Conservation (phyloP, 306 rosid genomes). For the Quercus parvula region DNA sequence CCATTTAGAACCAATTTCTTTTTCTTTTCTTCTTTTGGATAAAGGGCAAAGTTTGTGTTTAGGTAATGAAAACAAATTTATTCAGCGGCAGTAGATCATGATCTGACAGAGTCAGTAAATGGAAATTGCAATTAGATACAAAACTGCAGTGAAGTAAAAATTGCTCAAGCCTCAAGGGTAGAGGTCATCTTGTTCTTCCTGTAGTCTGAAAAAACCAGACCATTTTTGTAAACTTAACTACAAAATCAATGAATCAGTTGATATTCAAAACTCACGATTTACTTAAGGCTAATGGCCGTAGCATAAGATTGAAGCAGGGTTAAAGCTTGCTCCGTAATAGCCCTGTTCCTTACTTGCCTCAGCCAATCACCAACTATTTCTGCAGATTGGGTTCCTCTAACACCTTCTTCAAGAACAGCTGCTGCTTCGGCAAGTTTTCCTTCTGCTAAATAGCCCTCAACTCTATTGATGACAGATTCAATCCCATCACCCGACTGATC, state of each 20-base stretch:
- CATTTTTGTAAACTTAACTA: conserved; percentile 22
- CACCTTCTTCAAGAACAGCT: conserved; percentile 79
- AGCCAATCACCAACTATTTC: conserved; percentile 72
- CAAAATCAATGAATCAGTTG: conserved; percentile 23
- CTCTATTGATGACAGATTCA: conserved; percentile 78
- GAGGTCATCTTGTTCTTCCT: conserved; percentile 18
- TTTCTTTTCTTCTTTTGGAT: too few relatives aligned
- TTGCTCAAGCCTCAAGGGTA: conserved; percentile 23
- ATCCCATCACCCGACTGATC: conserved; percentile 81
- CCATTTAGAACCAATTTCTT: too few relatives aligned
- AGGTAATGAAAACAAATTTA: conserved; percentile 1
- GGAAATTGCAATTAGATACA: conserved; percentile 24
- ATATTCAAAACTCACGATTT: conserved; percentile 24
- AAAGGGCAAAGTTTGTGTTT: not conserved
- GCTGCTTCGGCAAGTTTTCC: conserved; percentile 93
- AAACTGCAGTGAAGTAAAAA: conserved; percentile 18
- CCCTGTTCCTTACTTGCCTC: conserved; percentile 79
- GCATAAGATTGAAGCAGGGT: conserved; percentile 80
- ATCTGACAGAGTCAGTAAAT: not conserved
- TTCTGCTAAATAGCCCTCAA: conserved; percentile 71
- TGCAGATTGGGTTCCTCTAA: conserved; percentile 69
- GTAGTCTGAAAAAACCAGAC: conserved; percentile 5
- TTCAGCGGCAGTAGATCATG: not conserved
- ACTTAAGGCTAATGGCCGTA: conserved; percentile 64
- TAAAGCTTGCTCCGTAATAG: conserved; percentile 93